Percentiles rank a stretch among this genome's conserved stretches.
Evolutionary conservation across 2,329 filamentous ascomycete genomes (phyloP).

Genomic region (Xenoacremonium recifei): DNA sequence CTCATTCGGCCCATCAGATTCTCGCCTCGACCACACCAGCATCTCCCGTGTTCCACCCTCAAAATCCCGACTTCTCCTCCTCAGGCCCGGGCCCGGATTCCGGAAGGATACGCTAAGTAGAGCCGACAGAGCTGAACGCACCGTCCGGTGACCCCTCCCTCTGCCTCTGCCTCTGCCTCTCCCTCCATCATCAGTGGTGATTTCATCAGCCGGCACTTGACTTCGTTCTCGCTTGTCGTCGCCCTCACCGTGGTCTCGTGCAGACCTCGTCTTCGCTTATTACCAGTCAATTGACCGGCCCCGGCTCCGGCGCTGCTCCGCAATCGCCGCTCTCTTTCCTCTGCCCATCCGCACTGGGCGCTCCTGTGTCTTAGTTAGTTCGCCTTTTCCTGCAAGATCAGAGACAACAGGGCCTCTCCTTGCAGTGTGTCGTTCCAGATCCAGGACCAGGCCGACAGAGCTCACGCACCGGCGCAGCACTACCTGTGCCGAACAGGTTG

Average conservation of each 20-base stretch:
- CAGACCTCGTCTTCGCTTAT: not conserved
- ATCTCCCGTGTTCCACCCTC: slow-evolving; percentile 1
- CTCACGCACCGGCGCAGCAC: not conserved
- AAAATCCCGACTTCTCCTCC: slow-evolving; percentile 5
- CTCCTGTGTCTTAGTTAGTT: not conserved
- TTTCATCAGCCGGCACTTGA: too few species aligned
- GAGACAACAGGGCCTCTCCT: slow-evolving; percentile 16
- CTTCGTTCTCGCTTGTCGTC: too few species aligned
- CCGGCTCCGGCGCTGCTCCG: not conserved
- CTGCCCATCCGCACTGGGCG: not conserved
- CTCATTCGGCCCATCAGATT: not conserved
- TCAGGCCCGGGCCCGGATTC: slow-evolving; percentile 1
- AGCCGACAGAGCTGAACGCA: not conserved
- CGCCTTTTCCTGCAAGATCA: slow-evolving; percentile 1
- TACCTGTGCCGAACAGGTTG: not conserved
- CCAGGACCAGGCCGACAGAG: slow-evolving; percentile 13
- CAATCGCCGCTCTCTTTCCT: too few species aligned
- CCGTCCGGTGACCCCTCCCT: not conserved
- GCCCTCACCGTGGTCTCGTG: not conserved
- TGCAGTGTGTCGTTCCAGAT: slow-evolving; percentile 6
- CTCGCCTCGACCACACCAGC: not conserved
- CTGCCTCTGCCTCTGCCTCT: not conserved
- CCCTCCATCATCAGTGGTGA: too few species aligned
- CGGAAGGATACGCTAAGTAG: not conserved
- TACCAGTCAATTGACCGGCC: too few species aligned